A percentile compares a stretch with the other conserved stretches of the same genome.
phyloP scores from a whole-genome alignment of 2,329 filamentous ascomycete species.

The Allantophomopsis cytisporea region DNA sequence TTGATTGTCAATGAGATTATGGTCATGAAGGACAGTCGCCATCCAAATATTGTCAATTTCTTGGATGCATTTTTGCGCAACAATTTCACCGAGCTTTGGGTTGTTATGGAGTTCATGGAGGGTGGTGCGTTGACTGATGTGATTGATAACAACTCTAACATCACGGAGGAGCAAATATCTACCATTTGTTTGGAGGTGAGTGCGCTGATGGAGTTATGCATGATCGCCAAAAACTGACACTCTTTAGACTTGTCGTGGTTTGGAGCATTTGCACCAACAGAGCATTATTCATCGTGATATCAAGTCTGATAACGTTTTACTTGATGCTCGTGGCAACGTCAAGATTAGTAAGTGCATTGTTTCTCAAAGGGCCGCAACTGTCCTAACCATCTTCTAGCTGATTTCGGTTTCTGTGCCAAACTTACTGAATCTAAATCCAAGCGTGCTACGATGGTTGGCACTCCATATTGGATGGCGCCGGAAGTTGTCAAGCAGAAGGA shows the following conservation, averaged over 20 bases:
- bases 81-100: conserved; percentile 92
- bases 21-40: conserved; percentile 98
- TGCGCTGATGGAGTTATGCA: conserved; percentile 2
- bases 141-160: conserved; percentile 92
- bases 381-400: conserved; percentile 46
- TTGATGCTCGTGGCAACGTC: conserved; percentile 88
- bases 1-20: conserved; percentile 99
- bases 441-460: conserved; percentile 97
- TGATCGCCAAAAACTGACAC: conserved; percentile 3
- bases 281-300: conserved; percentile 99
- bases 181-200: conserved; percentile 92
- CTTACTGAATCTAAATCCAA: conserved; percentile 94
- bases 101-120: conserved; percentile 99
- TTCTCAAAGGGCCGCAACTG: conserved; percentile 1
- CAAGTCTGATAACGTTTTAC: conserved; percentile 95
- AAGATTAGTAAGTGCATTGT: conserved; percentile 69
- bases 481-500: conserved; percentile 99
- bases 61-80: conserved; percentile 93
- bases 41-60: conserved; percentile 98
- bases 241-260: conserved; percentile 76
- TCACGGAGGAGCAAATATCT: conserved; percentile 93
- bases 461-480: conserved; percentile 99
- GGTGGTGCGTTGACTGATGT: conserved; percentile 95
- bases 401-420: conserved; percentile 99
- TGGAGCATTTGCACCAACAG: conserved; percentile 88